These are phyloP conservation scores for Xylariaceae sp. DNA, from an alignment of 2,329 filamentous ascomycete genomes.

Conservation along the genomic window DNA sequence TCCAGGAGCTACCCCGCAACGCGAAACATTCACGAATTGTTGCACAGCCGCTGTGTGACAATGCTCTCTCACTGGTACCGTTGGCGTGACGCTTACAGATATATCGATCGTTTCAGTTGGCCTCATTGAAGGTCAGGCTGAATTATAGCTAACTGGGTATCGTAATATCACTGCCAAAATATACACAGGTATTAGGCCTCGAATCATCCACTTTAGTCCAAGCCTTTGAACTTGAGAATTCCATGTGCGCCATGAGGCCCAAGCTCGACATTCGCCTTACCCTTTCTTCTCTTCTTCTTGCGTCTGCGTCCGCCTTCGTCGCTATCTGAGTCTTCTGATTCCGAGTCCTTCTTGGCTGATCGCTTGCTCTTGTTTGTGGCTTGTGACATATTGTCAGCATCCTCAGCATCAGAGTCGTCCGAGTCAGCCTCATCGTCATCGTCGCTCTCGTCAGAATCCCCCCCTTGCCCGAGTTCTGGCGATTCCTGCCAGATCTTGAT, in stretches of 20 bases:
- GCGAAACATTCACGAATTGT: background rate
- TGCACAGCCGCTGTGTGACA: too few relatives aligned
- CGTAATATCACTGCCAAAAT: conserved; percentile 1
- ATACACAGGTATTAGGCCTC: background rate
- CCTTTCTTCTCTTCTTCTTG: conserved; percentile 43
- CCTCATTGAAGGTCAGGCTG: background rate
- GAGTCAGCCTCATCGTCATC: conserved; percentile 38
- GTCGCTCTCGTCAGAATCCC: conserved; percentile 43
- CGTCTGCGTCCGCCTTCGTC: conserved; percentile 39
- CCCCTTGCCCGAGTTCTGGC: conserved; percentile 43
- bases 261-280: conserved; percentile 35
- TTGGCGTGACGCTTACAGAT: background rate
- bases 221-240: conserved; percentile 44
- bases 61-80: background rate
- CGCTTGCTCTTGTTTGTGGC: conserved; percentile 36
- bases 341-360: conserved; percentile 34
- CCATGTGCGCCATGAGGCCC: conserved; percentile 49
- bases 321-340: conserved; percentile 39
- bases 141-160: background rate
- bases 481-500: conserved; percentile 89
- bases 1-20: conserved; percentile 1
- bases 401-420: conserved; percentile 38
- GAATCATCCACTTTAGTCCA: conserved; percentile 31
- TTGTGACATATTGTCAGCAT: conserved; percentile 40
- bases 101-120: background rate